A percentile compares a stretch with the other conserved stretches of the same genome.
These are phyloP conservation scores for Bocquillonia castaneifolia DNA, from an alignment of 441 rosid species.

Conservation along the genomic window DNA sequence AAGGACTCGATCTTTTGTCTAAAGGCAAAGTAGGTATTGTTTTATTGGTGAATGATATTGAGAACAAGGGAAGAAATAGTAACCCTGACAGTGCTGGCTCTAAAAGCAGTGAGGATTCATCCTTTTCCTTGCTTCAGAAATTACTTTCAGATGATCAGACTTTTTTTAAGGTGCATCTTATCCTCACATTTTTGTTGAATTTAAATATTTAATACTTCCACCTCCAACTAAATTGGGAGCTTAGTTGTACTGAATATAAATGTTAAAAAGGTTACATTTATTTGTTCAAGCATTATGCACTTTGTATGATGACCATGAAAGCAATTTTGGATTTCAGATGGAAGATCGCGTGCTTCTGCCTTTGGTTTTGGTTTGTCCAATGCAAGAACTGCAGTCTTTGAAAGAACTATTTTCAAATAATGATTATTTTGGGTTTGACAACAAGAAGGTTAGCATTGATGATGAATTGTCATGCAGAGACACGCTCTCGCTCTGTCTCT, in stretches of 20 bases:
- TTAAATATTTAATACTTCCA: not conserved
- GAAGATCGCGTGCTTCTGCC: conserved; percentile 61
- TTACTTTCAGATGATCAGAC: conserved; percentile 43
- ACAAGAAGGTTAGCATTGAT: conserved; percentile 50
- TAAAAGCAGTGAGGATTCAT: conserved; percentile 25
- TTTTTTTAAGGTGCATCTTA: conserved; percentile 49
- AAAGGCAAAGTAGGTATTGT: conserved; percentile 59
- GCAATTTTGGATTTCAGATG: conserved; percentile 37
- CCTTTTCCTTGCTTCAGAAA: conserved; percentile 33
- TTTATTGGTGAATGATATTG: conserved; percentile 41
- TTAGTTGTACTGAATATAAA: not conserved
- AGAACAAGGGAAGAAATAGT: conserved; percentile 28
- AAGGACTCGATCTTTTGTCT: conserved; percentile 48
- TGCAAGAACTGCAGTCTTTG: conserved; percentile 37
- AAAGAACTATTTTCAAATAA: conserved; percentile 43
- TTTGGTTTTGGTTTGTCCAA: conserved; percentile 51
- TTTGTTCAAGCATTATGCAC: not conserved
- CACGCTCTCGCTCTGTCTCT: not conserved
- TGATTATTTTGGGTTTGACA: conserved; percentile 64
- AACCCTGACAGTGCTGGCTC: conserved; percentile 23
- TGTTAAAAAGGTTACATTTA: not conserved
- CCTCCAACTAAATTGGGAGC: not conserved
- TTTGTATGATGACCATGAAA: not conserved
- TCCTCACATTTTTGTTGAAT: conserved; percentile 4
- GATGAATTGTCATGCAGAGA: not conserved